phyloP scores from a whole-genome alignment of 2,329 filamentous ascomycete species.

The Simplicillium sp. region DNA sequence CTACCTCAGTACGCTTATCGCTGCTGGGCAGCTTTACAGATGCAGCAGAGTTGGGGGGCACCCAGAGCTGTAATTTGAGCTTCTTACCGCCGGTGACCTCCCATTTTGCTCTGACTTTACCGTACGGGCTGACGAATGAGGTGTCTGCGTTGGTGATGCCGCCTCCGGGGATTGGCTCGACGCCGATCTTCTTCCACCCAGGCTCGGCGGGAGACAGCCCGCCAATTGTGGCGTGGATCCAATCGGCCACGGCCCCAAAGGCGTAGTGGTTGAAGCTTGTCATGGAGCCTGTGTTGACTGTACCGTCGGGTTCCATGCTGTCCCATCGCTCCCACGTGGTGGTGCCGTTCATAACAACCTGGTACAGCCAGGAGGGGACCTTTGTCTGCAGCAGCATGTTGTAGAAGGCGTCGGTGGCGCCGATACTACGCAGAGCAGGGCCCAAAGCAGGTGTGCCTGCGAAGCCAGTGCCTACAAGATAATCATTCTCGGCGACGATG shows the following conservation, averaged over 20 bases:
- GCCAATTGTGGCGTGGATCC: slow-evolving; percentile 33
- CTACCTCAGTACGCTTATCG: too few species aligned
- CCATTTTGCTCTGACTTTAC: slow-evolving; percentile 19
- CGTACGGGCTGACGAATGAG: slow-evolving; percentile 21
- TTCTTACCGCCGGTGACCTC: slow-evolving; percentile 10
- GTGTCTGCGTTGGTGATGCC: slow-evolving; percentile 22
- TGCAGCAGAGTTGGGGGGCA: slow-evolving; percentile 12
- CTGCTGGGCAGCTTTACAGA: slow-evolving; percentile 4
- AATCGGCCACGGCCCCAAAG: slow-evolving; percentile 36
- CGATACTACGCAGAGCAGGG: slow-evolving; percentile 18
- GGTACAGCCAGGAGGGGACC: slow-evolving; percentile 38
- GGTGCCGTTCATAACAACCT: slow-evolving; percentile 33
- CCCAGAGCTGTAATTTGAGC: slow-evolving; percentile 11
- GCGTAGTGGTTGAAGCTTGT: slow-evolving; percentile 42
- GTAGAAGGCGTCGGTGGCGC: slow-evolving; percentile 26
- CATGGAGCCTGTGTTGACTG: slow-evolving; percentile 35
- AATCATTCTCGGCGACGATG: slow-evolving; percentile 21
- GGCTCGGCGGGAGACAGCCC: slow-evolving; percentile 28
- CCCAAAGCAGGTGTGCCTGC: slow-evolving; percentile 31
- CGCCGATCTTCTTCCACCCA: slow-evolving; percentile 27
- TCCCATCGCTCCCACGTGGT: slow-evolving; percentile 45
- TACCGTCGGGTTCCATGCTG: slow-evolving; percentile 31
- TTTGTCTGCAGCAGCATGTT: slow-evolving; percentile 35
- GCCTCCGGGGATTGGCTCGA: slow-evolving; percentile 25
- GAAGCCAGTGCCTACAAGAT: slow-evolving; percentile 31